Evolutionary conservation across 2,329 filamentous ascomycete genomes (phyloP), one percentile per base, ranked within the genome.

Genomic region (Ilyonectria sp.): DNA sequence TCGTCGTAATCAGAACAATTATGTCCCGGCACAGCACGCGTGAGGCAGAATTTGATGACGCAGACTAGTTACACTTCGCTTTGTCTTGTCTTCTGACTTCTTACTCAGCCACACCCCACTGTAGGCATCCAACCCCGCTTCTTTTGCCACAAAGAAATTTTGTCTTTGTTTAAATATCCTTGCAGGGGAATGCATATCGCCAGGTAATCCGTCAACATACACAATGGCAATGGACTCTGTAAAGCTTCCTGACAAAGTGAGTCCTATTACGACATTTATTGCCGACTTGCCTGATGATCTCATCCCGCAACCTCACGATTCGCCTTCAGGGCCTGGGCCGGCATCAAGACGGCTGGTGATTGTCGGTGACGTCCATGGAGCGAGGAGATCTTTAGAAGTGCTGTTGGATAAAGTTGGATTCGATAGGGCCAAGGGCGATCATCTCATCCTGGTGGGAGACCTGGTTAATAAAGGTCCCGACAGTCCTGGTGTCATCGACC

Each of bases 321-420:
- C 40, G 15, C 40, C 40, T 19, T 43, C 15, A n/a, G 5, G 15
- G n/a, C 15, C 40, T n/a, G 40, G 40, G 17, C 8, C 40, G 15
- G n/a, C n/a, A 17, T 15, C 60, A 10, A 53, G 58, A 56, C 70
- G 69, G 37, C 35, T 75, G 1, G 46, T 98, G n/a, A 86, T 97
- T 63, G 85, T 98, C 31, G 95, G 95, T 53, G 95, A 98, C 81
- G 93, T 97, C 1, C 95, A 98, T 81, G 95, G 95, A 13, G 94
- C 94, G 80, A 89, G 88, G 68, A 77, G 87, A 9, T 88, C 94
- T 68, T 83, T 93, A 78, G 80, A 84, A 76, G 78, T 84, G 15
- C 84, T 97, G 6, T 84, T 97, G 9, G 77, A 86, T 4, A 91
- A 93, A 75, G 82, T 92, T 13, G 79, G 84, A n/a, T 94, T 94